Base-by-base conservation (phyloP, 768 basidiomycete species). In the Boletus rufocinnamomeus region DNA sequence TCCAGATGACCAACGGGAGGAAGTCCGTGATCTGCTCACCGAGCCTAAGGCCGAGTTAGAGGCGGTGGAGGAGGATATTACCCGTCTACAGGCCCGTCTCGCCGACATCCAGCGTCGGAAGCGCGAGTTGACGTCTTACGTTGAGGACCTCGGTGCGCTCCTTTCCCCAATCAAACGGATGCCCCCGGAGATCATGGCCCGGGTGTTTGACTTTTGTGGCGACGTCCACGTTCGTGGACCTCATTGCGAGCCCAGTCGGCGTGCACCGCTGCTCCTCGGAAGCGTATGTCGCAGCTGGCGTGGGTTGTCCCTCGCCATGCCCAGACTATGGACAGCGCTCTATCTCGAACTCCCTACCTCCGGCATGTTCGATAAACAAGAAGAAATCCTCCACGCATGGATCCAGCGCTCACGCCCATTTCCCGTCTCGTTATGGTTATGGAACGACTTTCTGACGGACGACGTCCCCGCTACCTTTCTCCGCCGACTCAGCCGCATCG, bases 371-470 rank as follows among this genome's bases (percentile, higher is more conserved):
- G 62, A 63, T 6, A 67, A 40, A 7, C 63, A 72, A 21, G 69
- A 71, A 21, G 62, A 63, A 37, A 64, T 72, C 54, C 57, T 71
- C 49, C 25, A 54, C 7, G 61, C 66, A 1, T 71, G 70, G 70
- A 58, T 71, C 54, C 63, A 67, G 25, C 70, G 70, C 34, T 56
- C 70, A 1, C 69, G 63, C 30, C 71, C 68, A 0, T 58, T 69
- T 21, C 59, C 67, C 48, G 51, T 71, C 50, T 65, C 70, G 0
- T 25, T 72, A 2, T 71, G 70, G 71, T 45, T 71, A 1, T 71
- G 70, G 70, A 71, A 71, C 50, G 69, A 71, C 58, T 72, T 71
- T 60, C 58, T 72, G 61, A 69, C 71, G 2, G 70, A 71, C 58
- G 71, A 72, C 60, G 63, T 71, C 53, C 70, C 70, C 16, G 54